These are phyloP conservation scores for Ambrosia artemisiifolia DNA, from an alignment of 129 eudicot genomes.

Conservation along the genomic window DNA sequence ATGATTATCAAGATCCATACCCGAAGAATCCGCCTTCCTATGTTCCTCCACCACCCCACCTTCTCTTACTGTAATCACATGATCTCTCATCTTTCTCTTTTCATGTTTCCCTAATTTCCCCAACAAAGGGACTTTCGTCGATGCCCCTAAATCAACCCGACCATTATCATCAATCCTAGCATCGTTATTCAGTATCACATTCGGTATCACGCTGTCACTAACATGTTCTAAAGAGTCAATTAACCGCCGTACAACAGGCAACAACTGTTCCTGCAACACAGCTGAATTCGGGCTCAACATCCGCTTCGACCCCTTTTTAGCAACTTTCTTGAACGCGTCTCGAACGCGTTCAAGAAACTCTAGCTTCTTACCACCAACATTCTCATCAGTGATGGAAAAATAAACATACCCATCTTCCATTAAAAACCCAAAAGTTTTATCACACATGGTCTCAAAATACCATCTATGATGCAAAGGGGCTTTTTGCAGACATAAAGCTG, in stretches of 20 bases:
- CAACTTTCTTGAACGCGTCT: slow-evolving; percentile 52
- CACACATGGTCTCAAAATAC: slow-evolving; percentile 64
- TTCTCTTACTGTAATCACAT: slow-evolving; percentile 53
- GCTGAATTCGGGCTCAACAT: slow-evolving; percentile 40
- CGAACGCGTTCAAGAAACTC: slow-evolving; percentile 47
- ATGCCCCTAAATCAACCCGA: slow-evolving; percentile 32
- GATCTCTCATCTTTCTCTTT: slow-evolving; percentile 58
- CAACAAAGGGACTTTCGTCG: slow-evolving; percentile 68
- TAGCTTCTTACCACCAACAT: slow-evolving; percentile 44
- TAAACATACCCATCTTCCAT: slow-evolving; percentile 64
- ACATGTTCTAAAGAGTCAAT: slow-evolving; percentile 43
- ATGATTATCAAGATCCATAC: slow-evolving; percentile 33
- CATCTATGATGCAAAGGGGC: slow-evolving; percentile 66
- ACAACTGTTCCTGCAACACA: slow-evolving; percentile 48
- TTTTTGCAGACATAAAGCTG: slow-evolving; percentile 53
- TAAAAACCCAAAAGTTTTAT: slow-evolving; percentile 53
- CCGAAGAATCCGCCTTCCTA: slow-evolving; percentile 36
- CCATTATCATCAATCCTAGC: slow-evolving; percentile 23
- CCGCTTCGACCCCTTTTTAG: slow-evolving; percentile 43
- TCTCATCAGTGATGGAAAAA: slow-evolving; percentile 50
- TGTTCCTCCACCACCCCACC: slow-evolving; percentile 53
- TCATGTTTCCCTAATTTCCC: slow-evolving; percentile 53
- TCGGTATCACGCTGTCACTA: slow-evolving; percentile 19
- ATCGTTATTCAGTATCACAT: no score
- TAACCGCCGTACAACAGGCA: slow-evolving; percentile 45